Evolutionary conservation across 805 yeast genomes (phyloP).

Genomic region (Cyberlindnera americana): DNA sequence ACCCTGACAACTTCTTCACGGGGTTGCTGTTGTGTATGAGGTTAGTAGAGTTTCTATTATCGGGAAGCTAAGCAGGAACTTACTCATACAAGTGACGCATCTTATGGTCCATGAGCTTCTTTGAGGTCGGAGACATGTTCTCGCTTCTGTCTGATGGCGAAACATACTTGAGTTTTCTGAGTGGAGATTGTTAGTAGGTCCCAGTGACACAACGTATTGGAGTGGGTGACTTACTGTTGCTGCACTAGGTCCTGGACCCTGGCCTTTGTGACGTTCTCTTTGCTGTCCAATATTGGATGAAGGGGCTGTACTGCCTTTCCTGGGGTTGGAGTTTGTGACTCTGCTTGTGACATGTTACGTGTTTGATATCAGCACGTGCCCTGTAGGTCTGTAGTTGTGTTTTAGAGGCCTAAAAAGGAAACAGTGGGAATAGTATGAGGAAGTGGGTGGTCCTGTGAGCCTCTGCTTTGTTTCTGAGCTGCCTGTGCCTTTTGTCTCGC

Average conservation of each 20-base stretch:
- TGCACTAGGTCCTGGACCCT: conserved; percentile 27
- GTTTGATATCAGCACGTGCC: background rate
- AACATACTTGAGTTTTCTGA: conserved; percentile 28
- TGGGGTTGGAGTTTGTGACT: background rate
- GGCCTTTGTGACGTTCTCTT: conserved; percentile 27
- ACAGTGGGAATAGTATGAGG: background rate
- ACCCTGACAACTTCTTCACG: conserved; percentile 25
- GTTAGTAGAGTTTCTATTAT: conserved; percentile 4
- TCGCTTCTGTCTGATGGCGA: conserved; percentile 30
- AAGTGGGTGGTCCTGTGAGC: too few relatives aligned
- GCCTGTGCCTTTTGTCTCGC: too few relatives aligned
- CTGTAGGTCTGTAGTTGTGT: background rate
- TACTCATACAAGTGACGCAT: conserved; percentile 26
- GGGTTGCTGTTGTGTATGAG: conserved; percentile 21
- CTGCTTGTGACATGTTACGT: background rate
- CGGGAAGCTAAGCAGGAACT: background rate
- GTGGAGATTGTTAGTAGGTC: background rate
- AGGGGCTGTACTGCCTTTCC: conserved; percentile 25
- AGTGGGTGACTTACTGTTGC: conserved; percentile 25
- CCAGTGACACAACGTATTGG: background rate
- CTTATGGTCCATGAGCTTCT: conserved; percentile 28
- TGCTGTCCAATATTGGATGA: conserved; percentile 29
- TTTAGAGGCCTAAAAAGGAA: background rate
- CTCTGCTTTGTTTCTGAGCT: too few relatives aligned
- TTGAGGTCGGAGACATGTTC: conserved; percentile 29